These are phyloP conservation scores for Pleurostoma richardsiae DNA, from an alignment of 2,329 filamentous ascomycete species.

Conservation along the genomic window DNA sequence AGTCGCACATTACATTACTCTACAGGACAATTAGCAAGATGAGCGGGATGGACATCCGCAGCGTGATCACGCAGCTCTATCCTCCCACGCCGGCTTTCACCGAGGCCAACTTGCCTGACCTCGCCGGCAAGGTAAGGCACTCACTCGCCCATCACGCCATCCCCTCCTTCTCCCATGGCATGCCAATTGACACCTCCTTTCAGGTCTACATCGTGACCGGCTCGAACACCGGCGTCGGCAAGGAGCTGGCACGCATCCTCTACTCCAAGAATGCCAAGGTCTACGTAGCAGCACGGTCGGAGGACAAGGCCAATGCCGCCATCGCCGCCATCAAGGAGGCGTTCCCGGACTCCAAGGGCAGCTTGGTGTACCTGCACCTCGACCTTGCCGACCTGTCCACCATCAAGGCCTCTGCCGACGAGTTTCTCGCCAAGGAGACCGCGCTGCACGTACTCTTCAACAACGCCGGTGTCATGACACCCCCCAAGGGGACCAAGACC, in stretches of 20 bases:
- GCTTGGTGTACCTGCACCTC: conserved; percentile 26
- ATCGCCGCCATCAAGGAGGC: conserved; percentile 30
- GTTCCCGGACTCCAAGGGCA: conserved; percentile 11
- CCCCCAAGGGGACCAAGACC: conserved; percentile 18
- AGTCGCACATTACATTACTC: too few species aligned
- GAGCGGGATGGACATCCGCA: too few species aligned
- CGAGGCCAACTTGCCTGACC: conserved; percentile 21
- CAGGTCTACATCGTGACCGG: conserved; percentile 43
- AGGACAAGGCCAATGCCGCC: conserved; percentile 30
- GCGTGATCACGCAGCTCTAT: conserved; percentile 11
- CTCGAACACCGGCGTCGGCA: conserved; percentile 32
- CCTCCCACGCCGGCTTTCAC: conserved; percentile 22
- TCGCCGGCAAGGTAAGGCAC: conserved; percentile 13
- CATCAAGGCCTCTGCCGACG: conserved; percentile 15
- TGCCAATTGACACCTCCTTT: neutral
- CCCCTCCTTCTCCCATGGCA: neutral
- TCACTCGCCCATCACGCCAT: neutral
- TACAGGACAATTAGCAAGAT: too few species aligned
- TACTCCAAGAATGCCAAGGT: conserved; percentile 44
- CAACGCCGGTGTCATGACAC: conserved; percentile 32
- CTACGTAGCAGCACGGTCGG: conserved; percentile 42
- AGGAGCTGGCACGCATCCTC: conserved; percentile 42
- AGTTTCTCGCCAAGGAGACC: conserved; percentile 13
- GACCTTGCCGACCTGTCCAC: conserved; percentile 20
- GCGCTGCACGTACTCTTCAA: conserved; percentile 31